Percentiles rank a stretch among this genome's conserved stretches.
Conservation (phyloP, 2,329 filamentous ascomycete genomes). For the Beauveria sp. region DNA sequence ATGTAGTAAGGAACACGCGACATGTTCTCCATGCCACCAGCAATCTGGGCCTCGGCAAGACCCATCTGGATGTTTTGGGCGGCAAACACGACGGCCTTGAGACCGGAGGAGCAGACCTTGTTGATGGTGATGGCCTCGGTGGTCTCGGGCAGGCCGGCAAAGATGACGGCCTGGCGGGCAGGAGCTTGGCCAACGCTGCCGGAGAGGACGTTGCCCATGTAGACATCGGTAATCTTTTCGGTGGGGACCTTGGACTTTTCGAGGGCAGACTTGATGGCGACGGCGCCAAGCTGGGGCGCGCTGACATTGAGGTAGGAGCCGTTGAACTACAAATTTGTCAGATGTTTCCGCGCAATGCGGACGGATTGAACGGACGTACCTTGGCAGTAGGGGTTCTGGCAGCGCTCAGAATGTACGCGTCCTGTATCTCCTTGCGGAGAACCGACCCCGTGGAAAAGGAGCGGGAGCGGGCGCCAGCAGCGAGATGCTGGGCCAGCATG, state of each 20-base stretch:
- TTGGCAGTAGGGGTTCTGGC: slow-evolving; percentile 85
- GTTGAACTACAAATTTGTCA: slow-evolving; percentile 62
- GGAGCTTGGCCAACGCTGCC: slow-evolving; percentile 81
- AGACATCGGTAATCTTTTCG: slow-evolving; percentile 80
- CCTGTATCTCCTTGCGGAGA: slow-evolving; percentile 63
- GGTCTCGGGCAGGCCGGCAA: slow-evolving; percentile 72
- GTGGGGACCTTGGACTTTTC: slow-evolving; percentile 77
- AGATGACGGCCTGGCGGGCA: slow-evolving; percentile 82
- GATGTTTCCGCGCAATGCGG: not conserved
- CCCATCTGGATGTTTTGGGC: slow-evolving; percentile 94
- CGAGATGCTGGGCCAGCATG: slow-evolving; percentile 33
- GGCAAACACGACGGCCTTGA: slow-evolving; percentile 86
- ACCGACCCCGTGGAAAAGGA: slow-evolving; percentile 38
- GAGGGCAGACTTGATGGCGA: slow-evolving; percentile 85
- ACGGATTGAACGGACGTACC: slow-evolving; percentile 38
- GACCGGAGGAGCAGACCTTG: slow-evolving; percentile 93
- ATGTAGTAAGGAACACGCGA: slow-evolving; percentile 87
- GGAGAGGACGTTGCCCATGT: slow-evolving; percentile 94
- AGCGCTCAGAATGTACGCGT: slow-evolving; percentile 90
- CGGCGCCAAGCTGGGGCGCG: slow-evolving; percentile 81
- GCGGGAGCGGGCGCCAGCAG: slow-evolving; percentile 25
- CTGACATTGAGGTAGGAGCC: slow-evolving; percentile 77
- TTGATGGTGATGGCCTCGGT: slow-evolving; percentile 91
- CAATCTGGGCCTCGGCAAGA: slow-evolving; percentile 77
- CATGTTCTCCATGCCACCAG: slow-evolving; percentile 99